A percentile compares a stretch with the other conserved stretches of the same genome.
Evolutionary conservation across 2,329 filamentous ascomycete genomes (phyloP).

Genomic region (Fusarium sp.): DNA sequence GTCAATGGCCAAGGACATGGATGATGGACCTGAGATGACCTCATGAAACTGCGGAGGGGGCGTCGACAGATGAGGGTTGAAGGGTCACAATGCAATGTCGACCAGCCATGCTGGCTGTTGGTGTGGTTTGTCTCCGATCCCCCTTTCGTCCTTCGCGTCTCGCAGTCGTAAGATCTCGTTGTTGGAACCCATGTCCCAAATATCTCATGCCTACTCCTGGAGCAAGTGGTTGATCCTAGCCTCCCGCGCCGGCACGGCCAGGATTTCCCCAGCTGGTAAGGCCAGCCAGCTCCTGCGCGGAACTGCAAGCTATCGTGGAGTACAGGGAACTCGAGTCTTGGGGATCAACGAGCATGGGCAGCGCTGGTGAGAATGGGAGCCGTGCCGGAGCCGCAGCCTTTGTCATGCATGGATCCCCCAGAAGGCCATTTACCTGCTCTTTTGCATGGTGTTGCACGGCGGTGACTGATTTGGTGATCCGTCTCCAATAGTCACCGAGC

Average conservation of each 20-base stretch:
- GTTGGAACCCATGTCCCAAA: slow-evolving; percentile 11
- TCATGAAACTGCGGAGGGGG: background rate
- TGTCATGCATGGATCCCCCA: slow-evolving; percentile 23
- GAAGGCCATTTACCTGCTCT: slow-evolving; percentile 3
- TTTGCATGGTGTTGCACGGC: slow-evolving; percentile 2
- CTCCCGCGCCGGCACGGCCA: slow-evolving; percentile 40
- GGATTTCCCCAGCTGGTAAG: slow-evolving; percentile 38
- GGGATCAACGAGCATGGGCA: slow-evolving; percentile 22
- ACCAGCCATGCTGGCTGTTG: slow-evolving; percentile 24
- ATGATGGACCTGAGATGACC: slow-evolving; percentile 8
- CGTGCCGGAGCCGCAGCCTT: slow-evolving; percentile 39
- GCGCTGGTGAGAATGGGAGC: slow-evolving; percentile 28
- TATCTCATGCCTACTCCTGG: slow-evolving; percentile 29
- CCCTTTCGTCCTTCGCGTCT: slow-evolving; percentile 23
- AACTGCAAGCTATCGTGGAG: slow-evolving; percentile 29
- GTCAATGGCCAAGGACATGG: background rate
- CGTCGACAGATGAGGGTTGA: slow-evolving; percentile 13
- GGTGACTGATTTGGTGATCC: slow-evolving; percentile 1
- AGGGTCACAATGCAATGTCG: slow-evolving; percentile 16
- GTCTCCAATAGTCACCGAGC: background rate
- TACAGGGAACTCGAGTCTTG: slow-evolving; percentile 11
- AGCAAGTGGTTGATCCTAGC: slow-evolving; percentile 18
- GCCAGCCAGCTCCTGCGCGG: slow-evolving; percentile 25
- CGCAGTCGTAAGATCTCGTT: slow-evolving; percentile 41
- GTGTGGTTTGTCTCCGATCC: slow-evolving; percentile 29